These are phyloP conservation scores for Neckera pumila DNA, from an alignment of 225 moss, liverwort and hornwort genomes.

Conservation along the genomic window DNA sequence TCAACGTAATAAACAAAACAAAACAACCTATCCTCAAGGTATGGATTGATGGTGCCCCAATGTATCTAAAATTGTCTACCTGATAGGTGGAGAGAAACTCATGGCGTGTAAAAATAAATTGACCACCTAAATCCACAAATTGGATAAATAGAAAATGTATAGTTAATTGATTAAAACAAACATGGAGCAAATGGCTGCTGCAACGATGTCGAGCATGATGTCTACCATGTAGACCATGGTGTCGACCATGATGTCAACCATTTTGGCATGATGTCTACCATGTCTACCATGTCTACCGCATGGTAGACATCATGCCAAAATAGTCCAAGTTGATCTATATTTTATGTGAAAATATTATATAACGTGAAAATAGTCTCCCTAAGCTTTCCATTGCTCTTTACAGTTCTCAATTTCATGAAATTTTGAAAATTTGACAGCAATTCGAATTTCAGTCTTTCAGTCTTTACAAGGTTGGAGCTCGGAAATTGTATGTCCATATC, in stretches of 20 bases:
- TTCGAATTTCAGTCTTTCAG: background rate
- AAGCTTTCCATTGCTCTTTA: no score
- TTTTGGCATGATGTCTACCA: no score
- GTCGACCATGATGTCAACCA: no score
- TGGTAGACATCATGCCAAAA: background rate
- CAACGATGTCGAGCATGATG: no score
- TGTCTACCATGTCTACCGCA: no score
- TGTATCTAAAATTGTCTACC: background rate
- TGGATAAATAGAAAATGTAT: no score
- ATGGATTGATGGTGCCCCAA: background rate
- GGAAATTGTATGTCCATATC: background rate
- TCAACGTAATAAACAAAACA: no score
- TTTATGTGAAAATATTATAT: background rate
- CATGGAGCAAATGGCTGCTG: no score
- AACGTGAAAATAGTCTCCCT: background rate
- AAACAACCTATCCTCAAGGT: no score
- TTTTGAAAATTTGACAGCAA: background rate
- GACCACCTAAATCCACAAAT: fast-evolving
- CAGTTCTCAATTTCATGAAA: no score
- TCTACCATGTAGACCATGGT: no score
- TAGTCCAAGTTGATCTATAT: background rate
- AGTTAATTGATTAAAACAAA: no score
- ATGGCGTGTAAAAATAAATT: background rate
- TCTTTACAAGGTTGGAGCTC: background rate
- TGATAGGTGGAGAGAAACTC: background rate